phyloP scores from a whole-genome alignment of 305 asterid genomes.

The Rubia tinctorum region DNA sequence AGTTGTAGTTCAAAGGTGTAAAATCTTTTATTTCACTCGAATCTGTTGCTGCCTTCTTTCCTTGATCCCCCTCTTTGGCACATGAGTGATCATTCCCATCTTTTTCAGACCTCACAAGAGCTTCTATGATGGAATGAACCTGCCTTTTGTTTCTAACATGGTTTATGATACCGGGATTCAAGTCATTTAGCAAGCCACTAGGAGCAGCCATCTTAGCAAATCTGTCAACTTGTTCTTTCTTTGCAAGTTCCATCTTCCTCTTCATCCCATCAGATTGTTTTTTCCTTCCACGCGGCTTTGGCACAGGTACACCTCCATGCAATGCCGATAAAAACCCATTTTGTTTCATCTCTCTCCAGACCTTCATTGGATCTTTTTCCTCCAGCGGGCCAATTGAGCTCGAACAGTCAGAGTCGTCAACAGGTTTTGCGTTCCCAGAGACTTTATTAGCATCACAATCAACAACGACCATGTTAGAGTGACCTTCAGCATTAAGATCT shows the following conservation, averaged over 20 bases:
- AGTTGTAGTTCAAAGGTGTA: slow-evolving; percentile 1
- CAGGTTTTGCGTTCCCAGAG: slow-evolving; percentile 29
- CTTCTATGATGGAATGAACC: slow-evolving; percentile 82
- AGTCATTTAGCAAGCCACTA: slow-evolving; percentile 78
- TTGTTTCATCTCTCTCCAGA: slow-evolving; percentile 86
- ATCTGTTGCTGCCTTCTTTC: slow-evolving; percentile 29
- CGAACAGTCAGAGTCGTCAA: slow-evolving; percentile 58
- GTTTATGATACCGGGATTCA: slow-evolving; percentile 91
- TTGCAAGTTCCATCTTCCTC: slow-evolving; percentile 70
- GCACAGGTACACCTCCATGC: slow-evolving; percentile 43
- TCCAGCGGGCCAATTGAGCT: slow-evolving; percentile 64
- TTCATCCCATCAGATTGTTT: slow-evolving; percentile 48
- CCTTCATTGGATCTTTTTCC: slow-evolving; percentile 57
- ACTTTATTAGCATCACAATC: slow-evolving; percentile 37
- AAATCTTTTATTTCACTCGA: slow-evolving; percentile 18
- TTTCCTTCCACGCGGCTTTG: slow-evolving; percentile 68
- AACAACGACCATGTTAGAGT: slow-evolving; percentile 44
- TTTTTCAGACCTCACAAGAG: slow-evolving; percentile 63
- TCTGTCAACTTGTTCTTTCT: slow-evolving; percentile 76
- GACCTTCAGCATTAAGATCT: slow-evolving; percentile 63
- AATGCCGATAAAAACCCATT: slow-evolving; percentile 60
- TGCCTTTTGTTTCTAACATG: slow-evolving; percentile 92
- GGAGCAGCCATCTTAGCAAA: slow-evolving; percentile 94
- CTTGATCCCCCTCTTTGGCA: slow-evolving; percentile 32
- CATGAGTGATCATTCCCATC: slow-evolving; percentile 35